Evolutionary conservation across 805 yeast genomes (phyloP), one percentile per base, ranked within the genome.

Genomic region (Monosporozyma solicola): DNA sequence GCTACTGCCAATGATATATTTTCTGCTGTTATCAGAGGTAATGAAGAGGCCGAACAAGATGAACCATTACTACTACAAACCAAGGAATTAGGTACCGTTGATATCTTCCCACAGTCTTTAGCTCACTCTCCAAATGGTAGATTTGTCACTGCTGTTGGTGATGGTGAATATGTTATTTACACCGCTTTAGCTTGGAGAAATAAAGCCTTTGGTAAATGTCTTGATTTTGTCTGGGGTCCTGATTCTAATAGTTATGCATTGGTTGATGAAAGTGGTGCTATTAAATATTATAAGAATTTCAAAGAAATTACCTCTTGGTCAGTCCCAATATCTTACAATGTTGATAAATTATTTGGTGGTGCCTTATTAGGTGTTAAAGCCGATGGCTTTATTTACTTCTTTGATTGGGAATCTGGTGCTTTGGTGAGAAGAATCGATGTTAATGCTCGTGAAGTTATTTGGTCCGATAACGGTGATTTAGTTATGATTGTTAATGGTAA

Each of bases 131-230:
- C 98, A 57, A 94, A 94, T 67, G 99, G 99, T 58, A 83, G 97
- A 70, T 94, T 87, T 68, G 97, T 91, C 41, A 86, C 98, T 29
- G 97, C 94, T 49, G 85, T 92, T 47, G 99, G 99, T 66, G 99
- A 94, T 72, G 97, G 97, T 55, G 99, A 94, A 72, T 92, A 89
- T 69, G 88, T 92, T 61, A 85, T 94, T 52, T 94, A 92, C 72
- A 91, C 98, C 2, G 92, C 99, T 1, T 79, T 94, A 63, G 98
- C 98, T 1, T 94, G 99, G 99, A 83, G 99, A 74, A 90, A 92
- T 64, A 94, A 90, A 73, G 78, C 90, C 49, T 94, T 87, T 70
- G 98, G 98, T 57, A 78, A 80, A 53, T 97, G 96, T 22, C 72
- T 82, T 52, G 97, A 90, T 65, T 89, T 95, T 68, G 95, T 82